A percentile compares a stretch with the other conserved stretches of the same genome.
phyloP scores from a whole-genome alignment of 176 grass and related monocot genomes.

The Carex littledalei region DNA sequence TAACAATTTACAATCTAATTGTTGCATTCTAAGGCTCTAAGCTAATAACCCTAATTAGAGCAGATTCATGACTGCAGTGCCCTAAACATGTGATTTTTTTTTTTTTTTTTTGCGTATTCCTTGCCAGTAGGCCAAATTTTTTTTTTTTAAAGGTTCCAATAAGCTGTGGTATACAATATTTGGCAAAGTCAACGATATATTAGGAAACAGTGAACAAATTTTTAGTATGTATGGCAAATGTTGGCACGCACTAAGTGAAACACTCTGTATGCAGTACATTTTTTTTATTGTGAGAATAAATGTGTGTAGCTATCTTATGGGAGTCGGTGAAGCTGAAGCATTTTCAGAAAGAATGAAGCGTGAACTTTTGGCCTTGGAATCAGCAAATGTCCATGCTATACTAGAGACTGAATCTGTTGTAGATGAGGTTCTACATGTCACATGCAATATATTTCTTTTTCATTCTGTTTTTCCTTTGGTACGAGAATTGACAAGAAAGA shows the following conservation, averaged over 20 bases:
- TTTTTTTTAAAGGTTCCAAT: neutral
- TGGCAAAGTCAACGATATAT: neutral
- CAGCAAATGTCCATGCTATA: conserved; percentile 92
- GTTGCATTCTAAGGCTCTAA: too few relatives aligned
- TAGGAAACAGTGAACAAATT: neutral
- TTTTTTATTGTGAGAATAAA: neutral
- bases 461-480: neutral
- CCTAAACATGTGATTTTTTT: neutral
- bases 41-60: too few relatives aligned
- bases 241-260: neutral
- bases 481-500: neutral
- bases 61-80: neutral
- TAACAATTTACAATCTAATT: too few relatives aligned
- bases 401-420: conserved; percentile 79
- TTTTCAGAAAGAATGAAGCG: conserved; percentile 95
- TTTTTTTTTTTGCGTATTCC: too few relatives aligned
- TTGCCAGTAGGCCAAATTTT: too few relatives aligned
- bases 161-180: neutral
- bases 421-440: conserved; percentile 57
- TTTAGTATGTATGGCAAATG: neutral
- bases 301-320: conserved; percentile 70
- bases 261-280: neutral
- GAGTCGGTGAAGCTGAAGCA: conserved; percentile 86
- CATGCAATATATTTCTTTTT: neutral
- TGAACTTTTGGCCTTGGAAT: conserved; percentile 87